phyloP scores from a whole-genome alignment of 176 grass and related monocot genomes.

The Rhynchospora tenuis region DNA sequence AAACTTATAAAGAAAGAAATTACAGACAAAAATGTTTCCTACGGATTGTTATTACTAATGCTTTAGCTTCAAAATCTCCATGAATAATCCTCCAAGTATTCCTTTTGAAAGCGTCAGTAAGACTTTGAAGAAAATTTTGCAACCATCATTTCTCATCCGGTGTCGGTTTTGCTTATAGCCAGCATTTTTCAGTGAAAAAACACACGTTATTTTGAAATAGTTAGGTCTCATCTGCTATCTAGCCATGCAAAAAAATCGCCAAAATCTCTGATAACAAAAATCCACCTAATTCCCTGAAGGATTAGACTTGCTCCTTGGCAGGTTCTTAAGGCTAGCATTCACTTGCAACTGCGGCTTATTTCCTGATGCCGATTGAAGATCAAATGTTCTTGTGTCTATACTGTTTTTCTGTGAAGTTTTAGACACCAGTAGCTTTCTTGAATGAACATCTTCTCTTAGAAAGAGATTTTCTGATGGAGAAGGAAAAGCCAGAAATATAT shows the following conservation, averaged over 20 bases:
- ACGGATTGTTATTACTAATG: not conserved
- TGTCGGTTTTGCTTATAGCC: not conserved
- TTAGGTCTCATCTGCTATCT: not conserved
- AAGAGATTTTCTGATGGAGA: constrained; percentile 2
- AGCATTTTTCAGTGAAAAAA: not conserved
- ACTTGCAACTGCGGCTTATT: constrained; percentile 5
- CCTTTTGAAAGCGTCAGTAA: not conserved
- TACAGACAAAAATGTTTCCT: not conserved
- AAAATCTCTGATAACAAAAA: constrained; percentile 2
- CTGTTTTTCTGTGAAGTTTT: constrained; percentile 2
- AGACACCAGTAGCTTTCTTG: constrained; percentile 7
- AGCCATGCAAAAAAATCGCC: not conserved
- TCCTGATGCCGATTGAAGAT: not conserved
- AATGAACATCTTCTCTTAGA: not conserved
- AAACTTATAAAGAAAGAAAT: not conserved
- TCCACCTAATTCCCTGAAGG: constrained; percentile 13
- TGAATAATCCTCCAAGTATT: not conserved
- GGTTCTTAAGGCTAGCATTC: constrained; percentile 12
- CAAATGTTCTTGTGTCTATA: not conserved
- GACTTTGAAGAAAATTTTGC: not conserved
- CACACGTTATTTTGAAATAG: not conserved
- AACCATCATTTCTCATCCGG: not conserved
- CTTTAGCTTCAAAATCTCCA: not conserved
- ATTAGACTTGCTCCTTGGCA: constrained; percentile 11
- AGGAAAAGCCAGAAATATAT: constrained; percentile 9